Base-by-base conservation (phyloP, 2,329 filamentous ascomycete genomes). In the Talaromyces sp. region DNA sequence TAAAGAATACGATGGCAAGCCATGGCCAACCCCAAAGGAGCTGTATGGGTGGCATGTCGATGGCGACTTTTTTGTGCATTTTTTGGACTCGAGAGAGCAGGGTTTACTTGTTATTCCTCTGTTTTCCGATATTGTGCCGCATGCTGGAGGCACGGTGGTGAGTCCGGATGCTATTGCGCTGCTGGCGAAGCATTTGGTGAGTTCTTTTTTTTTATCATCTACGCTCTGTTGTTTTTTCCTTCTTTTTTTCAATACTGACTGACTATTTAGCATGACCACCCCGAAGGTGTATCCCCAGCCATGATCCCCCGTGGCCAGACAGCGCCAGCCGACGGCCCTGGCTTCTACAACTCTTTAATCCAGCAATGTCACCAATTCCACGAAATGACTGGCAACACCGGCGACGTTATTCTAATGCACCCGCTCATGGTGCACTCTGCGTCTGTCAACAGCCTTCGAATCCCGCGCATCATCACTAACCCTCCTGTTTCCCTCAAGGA, bases 51-150 rank as follows among this genome's bases (percentile, higher is more conserved):
- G 88, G 87, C 88, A 90, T 72, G 85, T 89, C 18, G 87, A 90
- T 72, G 87, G 88, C 8, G 87, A 90, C 66, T 90, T 89, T 72
- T 90, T 90, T 70, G 81, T 88, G 5, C 88, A 90, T 75, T 91
- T 87, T 66, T 82, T 91, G 40, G 88, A 90, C 70, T 87, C 84
- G 23, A 85, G 85, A 0, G 88, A 91, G 75, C 88, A 91, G 72
- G 88, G 80, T 0, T 74, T 90, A 14, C 78, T 90, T 0, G 86
- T 90, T 12, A 89, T 89, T 47, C 87, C 88, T 1, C 72, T 90
- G 5, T 90, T 87, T 75, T 86, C 81, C 0, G 87, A 90, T 68
- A 84, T 90, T 57, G 74, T 77, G 8, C 73, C 83, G 0, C 79
- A 81, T 36, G 87, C 85, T 5, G 88, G 88, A 30, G 88, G 85